Evolutionary conservation across 1,284 basidiomycete species (phyloP).

Genomic region (Blastosporella zonata): DNA sequence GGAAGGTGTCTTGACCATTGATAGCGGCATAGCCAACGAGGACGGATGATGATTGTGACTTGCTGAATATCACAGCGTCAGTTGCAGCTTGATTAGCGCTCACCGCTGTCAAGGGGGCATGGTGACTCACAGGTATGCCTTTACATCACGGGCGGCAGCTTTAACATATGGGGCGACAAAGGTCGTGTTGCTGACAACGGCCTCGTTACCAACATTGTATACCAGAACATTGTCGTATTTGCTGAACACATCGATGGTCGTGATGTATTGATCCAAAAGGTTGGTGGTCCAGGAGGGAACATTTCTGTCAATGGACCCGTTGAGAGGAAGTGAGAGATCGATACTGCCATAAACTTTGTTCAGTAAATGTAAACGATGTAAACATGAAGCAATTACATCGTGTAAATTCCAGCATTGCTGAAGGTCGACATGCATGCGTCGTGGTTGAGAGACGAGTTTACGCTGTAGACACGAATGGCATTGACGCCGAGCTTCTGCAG

Average conservation of each 20-base stretch:
- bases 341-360: conserved; percentile 45
- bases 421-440: conserved; percentile 83
- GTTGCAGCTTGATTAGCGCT: conserved; percentile 1
- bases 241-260: conserved; percentile 75
- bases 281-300: conserved; percentile 81
- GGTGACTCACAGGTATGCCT: conserved; percentile 71
- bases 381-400: conserved; percentile 54
- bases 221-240: conserved; percentile 84
- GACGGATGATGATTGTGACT: conserved; percentile 62
- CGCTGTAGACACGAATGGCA: conserved; percentile 81
- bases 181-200: conserved; percentile 64
- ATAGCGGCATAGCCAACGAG: conserved; percentile 88
- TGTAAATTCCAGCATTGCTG: conserved; percentile 81
- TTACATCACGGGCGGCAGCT: conserved; percentile 86
- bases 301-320: conserved; percentile 81
- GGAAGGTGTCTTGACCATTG: conserved; percentile 67
- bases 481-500: conserved; percentile 71
- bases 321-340: conserved; percentile 81
- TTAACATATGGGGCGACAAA: conserved; percentile 80
- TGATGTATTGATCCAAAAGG: conserved; percentile 76
- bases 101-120: conserved; percentile 6
- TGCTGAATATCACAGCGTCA: conserved; percentile 37
- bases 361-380: conserved; percentile 3
- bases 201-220: conserved; percentile 89
- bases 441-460: conserved; percentile 80